Evolutionary conservation across 129 eudicot species (phyloP).

Genomic region (Artemisia argyi): DNA sequence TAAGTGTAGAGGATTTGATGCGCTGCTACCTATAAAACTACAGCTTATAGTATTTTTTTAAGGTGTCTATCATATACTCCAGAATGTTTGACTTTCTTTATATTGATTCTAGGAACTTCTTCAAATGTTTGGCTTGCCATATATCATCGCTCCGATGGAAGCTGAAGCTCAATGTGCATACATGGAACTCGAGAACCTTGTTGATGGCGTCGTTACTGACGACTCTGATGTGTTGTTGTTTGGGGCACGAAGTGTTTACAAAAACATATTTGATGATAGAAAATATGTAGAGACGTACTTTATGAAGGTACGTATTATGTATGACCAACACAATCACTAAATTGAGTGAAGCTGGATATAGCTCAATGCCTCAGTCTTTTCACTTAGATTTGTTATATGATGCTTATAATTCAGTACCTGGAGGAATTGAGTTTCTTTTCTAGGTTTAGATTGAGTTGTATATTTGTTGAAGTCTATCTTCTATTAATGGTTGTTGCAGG

Average conservation of each 20-base stretch:
- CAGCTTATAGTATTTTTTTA: no score
- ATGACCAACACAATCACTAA: not conserved
- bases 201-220: constrained; percentile 97
- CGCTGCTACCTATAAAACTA: no score
- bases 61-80: not conserved
- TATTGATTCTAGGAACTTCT: constrained; percentile 72
- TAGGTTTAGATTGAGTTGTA: not conserved
- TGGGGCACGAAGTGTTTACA: constrained; percentile 91
- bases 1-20: no score
- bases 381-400: no score
- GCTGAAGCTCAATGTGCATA: constrained; percentile 99
- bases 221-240: constrained; percentile 94
- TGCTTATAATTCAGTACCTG: no score
- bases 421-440: no score
- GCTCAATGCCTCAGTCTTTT: no score
- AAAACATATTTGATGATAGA: constrained; percentile 96
- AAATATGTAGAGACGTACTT: constrained; percentile 96
- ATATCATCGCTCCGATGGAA: constrained; percentile 97
- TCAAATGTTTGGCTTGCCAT: constrained; percentile 99
- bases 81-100: not conserved
- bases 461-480: constrained; percentile 4
- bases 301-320: constrained; percentile 60
- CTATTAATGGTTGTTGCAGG: constrained; percentile 42
- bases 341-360: not conserved
- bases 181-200: constrained; percentile 89